Conservation (phyloP, 495 filamentous ascomycete species). For the Aspergillus diversus region DNA sequence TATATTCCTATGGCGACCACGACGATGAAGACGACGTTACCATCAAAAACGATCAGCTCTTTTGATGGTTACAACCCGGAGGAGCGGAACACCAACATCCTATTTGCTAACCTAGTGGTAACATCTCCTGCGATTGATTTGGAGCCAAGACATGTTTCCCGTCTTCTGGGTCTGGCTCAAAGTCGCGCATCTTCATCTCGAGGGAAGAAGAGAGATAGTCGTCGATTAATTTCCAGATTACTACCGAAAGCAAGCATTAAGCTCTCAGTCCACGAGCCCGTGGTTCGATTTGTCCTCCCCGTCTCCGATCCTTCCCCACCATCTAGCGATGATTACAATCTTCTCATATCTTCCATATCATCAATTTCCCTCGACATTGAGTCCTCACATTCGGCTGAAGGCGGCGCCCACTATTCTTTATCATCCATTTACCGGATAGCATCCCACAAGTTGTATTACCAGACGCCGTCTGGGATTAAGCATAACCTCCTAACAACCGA, state of each 20-base stretch:
- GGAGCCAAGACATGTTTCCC: conserved; percentile 89
- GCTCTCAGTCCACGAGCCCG: conserved; percentile 94
- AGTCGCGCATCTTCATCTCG: conserved; percentile 56
- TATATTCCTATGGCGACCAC: conserved; percentile 99
- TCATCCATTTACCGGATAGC: conserved; percentile 79
- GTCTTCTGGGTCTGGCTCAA: conserved; percentile 75
- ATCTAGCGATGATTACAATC: conserved; percentile 73
- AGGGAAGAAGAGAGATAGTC: conserved; percentile 49
- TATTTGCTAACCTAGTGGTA: conserved; percentile 93
- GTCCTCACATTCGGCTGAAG: conserved; percentile 87
- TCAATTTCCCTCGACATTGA: conserved; percentile 91
- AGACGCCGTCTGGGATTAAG: conserved; percentile 76
- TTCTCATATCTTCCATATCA: conserved; percentile 92
- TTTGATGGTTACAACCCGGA: conserved; percentile 73
- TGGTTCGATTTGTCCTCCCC: conserved; percentile 84
- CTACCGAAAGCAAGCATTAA: conserved; percentile 95
- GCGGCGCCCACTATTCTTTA: conserved; percentile 83
- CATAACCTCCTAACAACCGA: conserved; percentile 88
- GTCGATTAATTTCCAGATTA: conserved; percentile 83
- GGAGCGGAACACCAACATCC: conserved; percentile 92
- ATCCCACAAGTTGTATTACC: conserved; percentile 94
- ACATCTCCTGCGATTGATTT: conserved; percentile 95
- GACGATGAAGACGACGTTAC: conserved; percentile 90
- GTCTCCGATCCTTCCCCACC: conserved; percentile 63
- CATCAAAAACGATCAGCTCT: conserved; percentile 88